phyloP scores from a whole-genome alignment of 2,329 filamentous ascomycete species.

The Trichoderma atroviride region DNA sequence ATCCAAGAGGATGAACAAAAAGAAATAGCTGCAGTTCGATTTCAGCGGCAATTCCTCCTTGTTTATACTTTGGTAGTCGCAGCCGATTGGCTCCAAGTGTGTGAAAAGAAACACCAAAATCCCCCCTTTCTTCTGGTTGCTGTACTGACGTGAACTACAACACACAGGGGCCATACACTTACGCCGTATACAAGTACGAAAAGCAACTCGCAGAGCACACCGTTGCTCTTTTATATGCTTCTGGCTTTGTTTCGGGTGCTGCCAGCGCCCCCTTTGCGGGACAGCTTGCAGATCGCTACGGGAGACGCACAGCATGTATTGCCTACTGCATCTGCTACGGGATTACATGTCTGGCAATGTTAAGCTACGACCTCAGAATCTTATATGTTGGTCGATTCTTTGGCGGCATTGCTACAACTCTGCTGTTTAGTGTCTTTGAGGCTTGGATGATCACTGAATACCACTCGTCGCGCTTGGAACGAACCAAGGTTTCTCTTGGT shows the following conservation, averaged over 20 bases:
- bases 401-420: conserved; percentile 58
- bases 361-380: conserved; percentile 45
- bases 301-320: conserved; percentile 55
- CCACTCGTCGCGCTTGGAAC: conserved; percentile 49
- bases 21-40: conserved; percentile 6
- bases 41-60: conserved; percentile 24
- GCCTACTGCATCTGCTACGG: conserved; percentile 57
- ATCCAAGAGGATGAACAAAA: neutral
- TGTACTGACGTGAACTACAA: neutral
- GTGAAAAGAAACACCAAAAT: neutral
- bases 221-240: conserved; percentile 50
- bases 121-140: neutral
- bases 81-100: conserved; percentile 41
- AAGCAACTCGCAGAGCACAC: conserved; percentile 48
- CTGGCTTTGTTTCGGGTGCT: conserved; percentile 53
- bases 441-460: conserved; percentile 64
- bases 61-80: conserved; percentile 39
- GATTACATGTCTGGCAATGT: conserved; percentile 54
- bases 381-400: conserved; percentile 58
- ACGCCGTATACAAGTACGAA: conserved; percentile 56
- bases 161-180: conserved; percentile 50
- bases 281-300: conserved; percentile 47
- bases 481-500: conserved; percentile 47
- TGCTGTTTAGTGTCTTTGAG: conserved; percentile 62
- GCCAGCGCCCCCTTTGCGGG: conserved; percentile 48